A percentile compares a stretch with the other conserved stretches of the same genome.
These are phyloP conservation scores for Ambrosia trifida DNA, from an alignment of 129 eudicot genomes.

Conservation along the genomic window DNA sequence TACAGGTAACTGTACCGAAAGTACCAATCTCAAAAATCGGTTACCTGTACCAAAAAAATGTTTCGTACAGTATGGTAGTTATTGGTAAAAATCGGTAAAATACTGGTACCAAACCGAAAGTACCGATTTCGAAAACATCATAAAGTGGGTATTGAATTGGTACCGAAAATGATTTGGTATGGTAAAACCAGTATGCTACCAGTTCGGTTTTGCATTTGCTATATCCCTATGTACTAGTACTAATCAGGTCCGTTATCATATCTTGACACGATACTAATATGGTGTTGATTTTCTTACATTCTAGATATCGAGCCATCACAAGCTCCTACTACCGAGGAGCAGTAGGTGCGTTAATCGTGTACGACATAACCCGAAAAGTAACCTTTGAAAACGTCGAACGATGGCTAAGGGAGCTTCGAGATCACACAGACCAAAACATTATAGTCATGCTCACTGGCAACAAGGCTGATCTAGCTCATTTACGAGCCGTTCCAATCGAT, in stretches of 20 bases:
- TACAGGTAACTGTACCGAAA: too few species aligned
- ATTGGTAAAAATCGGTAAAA: too few species aligned
- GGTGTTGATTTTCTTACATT: not conserved
- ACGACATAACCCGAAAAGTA: constrained; percentile 24
- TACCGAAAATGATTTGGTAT: too few species aligned
- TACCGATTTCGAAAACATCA: too few species aligned
- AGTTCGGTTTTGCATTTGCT: too few species aligned
- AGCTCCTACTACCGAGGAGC: constrained; percentile 22
- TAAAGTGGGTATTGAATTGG: too few species aligned
- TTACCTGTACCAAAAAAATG: too few species aligned
- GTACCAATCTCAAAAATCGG: too few species aligned
- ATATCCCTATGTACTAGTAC: too few species aligned
- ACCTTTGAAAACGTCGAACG: constrained; percentile 30
- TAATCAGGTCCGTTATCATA: not conserved
- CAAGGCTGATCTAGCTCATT: constrained; percentile 13
- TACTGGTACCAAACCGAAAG: too few species aligned
- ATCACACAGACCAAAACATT: constrained; percentile 31
- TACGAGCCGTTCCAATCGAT: not conserved
- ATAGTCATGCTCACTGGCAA: constrained; percentile 18
- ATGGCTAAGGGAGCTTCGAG: constrained; percentile 35
- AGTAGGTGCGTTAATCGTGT: constrained; percentile 27
- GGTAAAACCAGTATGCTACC: too few species aligned
- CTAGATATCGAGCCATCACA: constrained; percentile 3
- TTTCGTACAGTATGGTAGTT: too few species aligned
- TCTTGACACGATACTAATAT: not conserved